Conservation (phyloP, 805 yeast genomes). For the Myxozyma lipomycoides region DNA sequence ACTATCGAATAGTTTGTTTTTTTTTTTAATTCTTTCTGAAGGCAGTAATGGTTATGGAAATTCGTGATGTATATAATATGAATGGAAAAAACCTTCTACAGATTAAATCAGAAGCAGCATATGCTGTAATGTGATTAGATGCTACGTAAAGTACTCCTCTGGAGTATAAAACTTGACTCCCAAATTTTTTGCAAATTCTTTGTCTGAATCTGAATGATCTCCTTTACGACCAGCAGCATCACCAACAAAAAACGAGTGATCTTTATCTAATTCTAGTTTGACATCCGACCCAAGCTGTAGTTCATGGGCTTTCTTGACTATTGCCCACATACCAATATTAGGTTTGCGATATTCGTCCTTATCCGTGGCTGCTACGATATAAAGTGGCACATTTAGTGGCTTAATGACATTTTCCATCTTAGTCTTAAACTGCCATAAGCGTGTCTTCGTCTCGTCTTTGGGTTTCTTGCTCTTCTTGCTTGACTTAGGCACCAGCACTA, state of each 20-base stretch:
- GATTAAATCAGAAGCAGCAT: too few relatives aligned
- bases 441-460: constrained; percentile 33
- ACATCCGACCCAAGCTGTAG: constrained; percentile 13
- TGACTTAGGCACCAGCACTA: constrained; percentile 44
- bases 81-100: too few relatives aligned
- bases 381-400: constrained; percentile 18
- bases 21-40: background rate
- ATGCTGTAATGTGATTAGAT: too few relatives aligned
- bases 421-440: constrained; percentile 55
- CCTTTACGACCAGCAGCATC: constrained; percentile 87
- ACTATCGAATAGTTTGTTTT: background rate
- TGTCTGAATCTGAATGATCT: constrained; percentile 82
- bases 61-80: too few relatives aligned
- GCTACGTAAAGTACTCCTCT: constrained; percentile 66
- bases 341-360: constrained; percentile 58
- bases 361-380: constrained; percentile 27
- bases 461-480: constrained; percentile 39
- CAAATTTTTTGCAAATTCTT: constrained; percentile 57
- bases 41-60: too few relatives aligned
- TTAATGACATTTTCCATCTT: constrained; percentile 39
- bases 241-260: constrained; percentile 68
- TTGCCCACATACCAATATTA: constrained; percentile 66
- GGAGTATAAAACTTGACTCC: constrained; percentile 62
- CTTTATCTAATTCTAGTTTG: constrained; percentile 40
- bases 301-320: constrained; percentile 38